These are phyloP conservation scores for Sporobolomyces pararoseus DNA, from an alignment of 768 basidiomycete genomes.

Conservation along the genomic window DNA sequence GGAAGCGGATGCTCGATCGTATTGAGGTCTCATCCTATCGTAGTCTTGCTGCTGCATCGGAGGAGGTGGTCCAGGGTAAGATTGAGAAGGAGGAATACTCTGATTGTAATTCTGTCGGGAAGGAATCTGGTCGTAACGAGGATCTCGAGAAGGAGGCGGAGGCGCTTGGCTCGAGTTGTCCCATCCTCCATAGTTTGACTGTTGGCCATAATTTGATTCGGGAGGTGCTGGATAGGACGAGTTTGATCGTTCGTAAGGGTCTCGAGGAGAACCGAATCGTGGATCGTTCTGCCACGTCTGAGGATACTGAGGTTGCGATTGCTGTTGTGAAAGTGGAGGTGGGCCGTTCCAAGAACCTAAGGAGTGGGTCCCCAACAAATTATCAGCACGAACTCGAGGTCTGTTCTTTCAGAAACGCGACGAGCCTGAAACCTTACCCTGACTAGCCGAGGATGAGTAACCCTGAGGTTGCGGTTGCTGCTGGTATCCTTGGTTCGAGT, in stretches of 20 bases:
- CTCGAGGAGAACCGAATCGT: neutral
- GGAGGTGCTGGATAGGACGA: conserved; percentile 1
- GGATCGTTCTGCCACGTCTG: neutral
- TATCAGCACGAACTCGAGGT: too few species aligned
- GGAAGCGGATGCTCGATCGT: conserved; percentile 4
- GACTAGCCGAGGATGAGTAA: neutral
- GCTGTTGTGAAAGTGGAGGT: neutral
- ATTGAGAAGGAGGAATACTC: neutral
- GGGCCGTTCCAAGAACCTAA: neutral
- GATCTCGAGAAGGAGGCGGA: neutral
- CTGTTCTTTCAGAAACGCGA: neutral
- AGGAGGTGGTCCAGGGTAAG: neutral
- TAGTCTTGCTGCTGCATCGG: neutral
- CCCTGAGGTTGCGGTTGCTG: neutral
- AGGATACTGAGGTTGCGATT: neutral
- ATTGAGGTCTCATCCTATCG: neutral
- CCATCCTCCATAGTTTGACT: neutral
- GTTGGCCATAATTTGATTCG: neutral
- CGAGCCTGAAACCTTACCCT: neutral
- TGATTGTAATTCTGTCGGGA: too few species aligned
- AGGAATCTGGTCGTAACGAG: conserved; percentile 3
- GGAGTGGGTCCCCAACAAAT: neutral
- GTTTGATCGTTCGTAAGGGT: neutral
- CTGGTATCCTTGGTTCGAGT: neutral
- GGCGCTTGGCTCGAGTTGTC: neutral